Conservation (phyloP, 2,329 filamentous ascomycete species). For the Ophiostoma triangulosporum region DNA sequence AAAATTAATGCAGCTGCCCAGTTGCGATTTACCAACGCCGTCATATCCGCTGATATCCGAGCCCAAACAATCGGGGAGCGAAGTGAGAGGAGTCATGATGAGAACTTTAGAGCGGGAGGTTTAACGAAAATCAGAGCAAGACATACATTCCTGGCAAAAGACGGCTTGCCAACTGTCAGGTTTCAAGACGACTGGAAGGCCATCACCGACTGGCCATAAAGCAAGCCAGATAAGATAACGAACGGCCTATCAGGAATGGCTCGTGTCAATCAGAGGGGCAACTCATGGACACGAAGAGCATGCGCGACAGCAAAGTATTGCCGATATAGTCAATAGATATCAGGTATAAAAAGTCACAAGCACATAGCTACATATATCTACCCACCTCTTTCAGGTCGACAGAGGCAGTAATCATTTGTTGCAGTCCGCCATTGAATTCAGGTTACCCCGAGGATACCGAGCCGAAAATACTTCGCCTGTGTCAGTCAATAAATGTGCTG, state of each 20-base stretch:
- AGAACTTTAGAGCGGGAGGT: neutral
- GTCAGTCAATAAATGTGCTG: neutral
- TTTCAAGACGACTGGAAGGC: neutral
- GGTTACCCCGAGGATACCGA: constrained; percentile 43
- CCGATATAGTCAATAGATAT: neutral
- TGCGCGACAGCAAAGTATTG: neutral
- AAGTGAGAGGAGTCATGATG: neutral
- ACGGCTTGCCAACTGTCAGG: neutral
- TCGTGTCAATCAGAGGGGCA: neutral
- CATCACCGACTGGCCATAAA: neutral
- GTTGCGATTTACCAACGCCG: neutral
- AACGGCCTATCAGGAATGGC: neutral
- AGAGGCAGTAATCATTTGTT: constrained; percentile 35
- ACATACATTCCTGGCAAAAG: neutral
- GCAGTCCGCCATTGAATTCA: constrained; percentile 42
- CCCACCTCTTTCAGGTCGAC: neutral
- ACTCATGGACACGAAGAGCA: neutral
- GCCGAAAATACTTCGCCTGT: constrained; percentile 33
- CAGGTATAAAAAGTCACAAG: no score
- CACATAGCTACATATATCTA: no score
- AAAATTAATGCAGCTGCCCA: no score
- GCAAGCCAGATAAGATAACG: neutral
- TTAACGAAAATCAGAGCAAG: neutral
- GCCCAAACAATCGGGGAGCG: neutral
- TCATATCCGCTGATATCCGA: neutral